Base-by-base conservation (phyloP, 257 asterid genomes). In the Ballota nigra region DNA sequence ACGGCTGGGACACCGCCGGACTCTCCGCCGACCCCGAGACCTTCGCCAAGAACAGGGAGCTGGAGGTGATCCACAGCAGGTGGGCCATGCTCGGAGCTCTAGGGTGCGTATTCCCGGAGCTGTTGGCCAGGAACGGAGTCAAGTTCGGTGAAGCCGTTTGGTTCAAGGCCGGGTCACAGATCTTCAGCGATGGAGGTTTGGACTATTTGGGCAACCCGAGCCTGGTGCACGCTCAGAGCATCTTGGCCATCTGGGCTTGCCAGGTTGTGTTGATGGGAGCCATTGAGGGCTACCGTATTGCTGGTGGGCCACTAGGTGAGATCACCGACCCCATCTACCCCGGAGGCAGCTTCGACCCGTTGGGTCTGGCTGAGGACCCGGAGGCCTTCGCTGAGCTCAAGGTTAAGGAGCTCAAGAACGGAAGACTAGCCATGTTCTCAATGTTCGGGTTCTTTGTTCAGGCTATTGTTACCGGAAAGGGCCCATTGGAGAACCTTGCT, bases 121-220 rank as follows among this genome's bases (percentile, higher is more conserved):
- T n/a, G n/a, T n/a, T n/a, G n/a, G n/a, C n/a, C n/a, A n/a, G n/a
- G n/a, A n/a, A n/a, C n/a, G n/a, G n/a, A n/a, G n/a, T n/a, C n/a
- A n/a, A n/a, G n/a, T n/a, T 83, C 74, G 83, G 85, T 1, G 87
- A 83, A 58, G 85, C 87, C 33, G 87, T 83, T 7, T 83, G 87
- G 87, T 83, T 83, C 83, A 83, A 83, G 80, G 87, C 87, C 26
- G 87, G 87, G 11, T 58, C 87, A 1, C 87, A 83, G 36, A 83
- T 83, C 73, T 83, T 83, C 71, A 80, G 83, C 49, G 83, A 80
- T 23, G 87, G 87, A 5, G 86, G 86, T 4, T 77, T 81, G 24
- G 85, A 84, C 76, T 85, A 85, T 45, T 69, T 85, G 82, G 89
- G 87, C 0, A 85, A 85, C 84, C 90, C 90, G 7, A 85, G 86